These are phyloP conservation scores for Tricholoma flavovirens DNA, from an alignment of 768 basidiomycete species.

Conservation along the genomic window DNA sequence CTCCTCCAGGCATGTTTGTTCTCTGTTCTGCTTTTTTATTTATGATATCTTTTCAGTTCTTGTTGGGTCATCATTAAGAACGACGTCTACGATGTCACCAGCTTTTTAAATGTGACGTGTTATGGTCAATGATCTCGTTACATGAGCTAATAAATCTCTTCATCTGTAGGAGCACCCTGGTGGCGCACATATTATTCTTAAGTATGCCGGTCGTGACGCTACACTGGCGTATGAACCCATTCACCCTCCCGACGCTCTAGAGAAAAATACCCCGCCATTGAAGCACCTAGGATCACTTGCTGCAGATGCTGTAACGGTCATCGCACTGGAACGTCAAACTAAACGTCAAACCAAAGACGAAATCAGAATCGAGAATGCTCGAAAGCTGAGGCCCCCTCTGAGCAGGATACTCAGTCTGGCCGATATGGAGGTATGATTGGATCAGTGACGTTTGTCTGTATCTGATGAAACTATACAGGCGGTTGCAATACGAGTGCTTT, in stretches of 20 bases:
- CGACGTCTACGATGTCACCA: conserved; percentile 83
- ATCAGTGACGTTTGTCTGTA: background rate
- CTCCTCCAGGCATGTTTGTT: conserved; percentile 36
- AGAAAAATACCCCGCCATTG: conserved; percentile 60
- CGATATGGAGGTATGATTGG: conserved; percentile 69
- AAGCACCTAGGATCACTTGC: conserved; percentile 71
- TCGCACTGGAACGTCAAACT: conserved; percentile 32
- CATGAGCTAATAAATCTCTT: background rate
- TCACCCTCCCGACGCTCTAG: conserved; percentile 78
- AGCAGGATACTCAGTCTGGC: conserved; percentile 64
- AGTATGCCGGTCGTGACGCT: conserved; percentile 84
- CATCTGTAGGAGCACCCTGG: conserved; percentile 65
- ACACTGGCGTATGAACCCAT: conserved; percentile 73
- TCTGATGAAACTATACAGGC: conserved; percentile 32
- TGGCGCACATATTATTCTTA: conserved; percentile 74
- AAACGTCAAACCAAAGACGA: conserved; percentile 63
- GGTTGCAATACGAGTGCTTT: conserved; percentile 67
- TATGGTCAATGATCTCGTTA: conserved; percentile 2
- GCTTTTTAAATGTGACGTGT: conserved; percentile 55
- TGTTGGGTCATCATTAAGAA: conserved; percentile 83
- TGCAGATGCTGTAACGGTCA: conserved; percentile 31
- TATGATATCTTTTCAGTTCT: conserved; percentile 38
- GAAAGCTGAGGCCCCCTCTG: conserved; percentile 57
- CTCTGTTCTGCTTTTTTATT: background rate
- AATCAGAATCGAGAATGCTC: conserved; percentile 57